Base-by-base conservation (phyloP, 768 basidiomycete genomes). In the Ramaria sp. region DNA sequence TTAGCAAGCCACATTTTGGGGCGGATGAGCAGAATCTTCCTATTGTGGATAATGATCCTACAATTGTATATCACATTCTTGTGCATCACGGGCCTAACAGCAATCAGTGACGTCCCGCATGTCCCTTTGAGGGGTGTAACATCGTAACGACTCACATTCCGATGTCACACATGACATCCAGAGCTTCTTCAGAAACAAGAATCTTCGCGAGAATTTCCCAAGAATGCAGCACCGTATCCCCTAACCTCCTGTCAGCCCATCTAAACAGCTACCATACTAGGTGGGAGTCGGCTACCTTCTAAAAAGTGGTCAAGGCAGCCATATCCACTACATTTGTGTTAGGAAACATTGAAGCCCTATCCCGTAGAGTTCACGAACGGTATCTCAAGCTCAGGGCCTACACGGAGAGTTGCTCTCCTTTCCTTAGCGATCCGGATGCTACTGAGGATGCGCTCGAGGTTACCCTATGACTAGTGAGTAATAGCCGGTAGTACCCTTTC, bases 1-100 rank as follows among this genome's bases (percentile, higher is more conserved):
- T 98, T 98, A 1, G 96, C 96, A 46, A 99, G 76, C 96, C 96
- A 99, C 94, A 99, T 94, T 74, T 98, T 99, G 0, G 96, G 96
- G 22, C 96, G 83, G 61, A 99, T 98, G 60, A 97, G 82, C 0
- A 97, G 71, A 59, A 99, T 93, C 71, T 90, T 80, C 55, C 82
- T 77, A 70, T 93, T 77, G 66, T 91, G 80, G 43, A 94, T 81
- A 67, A 98, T 85, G 37, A 98, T 77, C 19, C 96, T 86, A 68
- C 92, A 96, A 66, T 99, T 99, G 73, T 97, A 98, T 61, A 87
- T 94, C 48, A 93, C 92, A 67, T 96, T 98, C 78, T 97, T 97
- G 78, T 99, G 96, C 1, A 86, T 80, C 54, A 99, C 80, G 1
- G 96, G 95, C 95, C 95, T 99, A 59, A 13, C 17, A 58, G 38